Evolutionary conservation across 257 asterid genomes (phyloP).

Genomic region (Solanum bulbocastanum): DNA sequence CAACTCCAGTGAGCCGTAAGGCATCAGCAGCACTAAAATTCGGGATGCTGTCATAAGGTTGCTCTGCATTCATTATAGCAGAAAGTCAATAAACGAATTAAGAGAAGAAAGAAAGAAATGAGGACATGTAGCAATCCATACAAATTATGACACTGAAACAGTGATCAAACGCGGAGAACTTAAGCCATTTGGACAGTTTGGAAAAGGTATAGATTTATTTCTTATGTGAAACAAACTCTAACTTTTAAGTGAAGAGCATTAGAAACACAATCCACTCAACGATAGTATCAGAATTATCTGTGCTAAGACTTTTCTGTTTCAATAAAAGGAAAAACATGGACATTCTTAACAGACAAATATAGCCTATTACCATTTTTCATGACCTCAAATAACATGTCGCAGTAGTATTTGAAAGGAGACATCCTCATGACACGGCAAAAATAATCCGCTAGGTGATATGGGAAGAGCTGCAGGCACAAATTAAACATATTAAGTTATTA

Average conservation of each 20-base stretch:
- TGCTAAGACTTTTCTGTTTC: neutral
- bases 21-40: neutral
- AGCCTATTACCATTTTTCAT: slow-evolving; percentile 78
- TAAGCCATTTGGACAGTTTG: neutral
- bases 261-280: neutral
- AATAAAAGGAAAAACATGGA: neutral
- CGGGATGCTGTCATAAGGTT: slow-evolving; percentile 98
- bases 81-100: neutral
- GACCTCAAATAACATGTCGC: slow-evolving; percentile 93
- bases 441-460: slow-evolving; percentile 95
- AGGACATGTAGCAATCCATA: neutral
- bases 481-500: neutral
- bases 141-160: neutral
- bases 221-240: neutral
- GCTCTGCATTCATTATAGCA: slow-evolving; percentile 58
- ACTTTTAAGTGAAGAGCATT: neutral
- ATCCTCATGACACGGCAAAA: slow-evolving; percentile 97
- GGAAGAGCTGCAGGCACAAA: slow-evolving; percentile 64
- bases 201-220: neutral
- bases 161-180: neutral
- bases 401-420: slow-evolving; percentile 96
- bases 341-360: neutral
- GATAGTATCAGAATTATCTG: neutral
- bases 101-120: neutral
- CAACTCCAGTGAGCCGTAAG: slow-evolving; percentile 42